Conservation (phyloP, 2,329 filamentous ascomycete species). For the Exophiala aquamarina region DNA sequence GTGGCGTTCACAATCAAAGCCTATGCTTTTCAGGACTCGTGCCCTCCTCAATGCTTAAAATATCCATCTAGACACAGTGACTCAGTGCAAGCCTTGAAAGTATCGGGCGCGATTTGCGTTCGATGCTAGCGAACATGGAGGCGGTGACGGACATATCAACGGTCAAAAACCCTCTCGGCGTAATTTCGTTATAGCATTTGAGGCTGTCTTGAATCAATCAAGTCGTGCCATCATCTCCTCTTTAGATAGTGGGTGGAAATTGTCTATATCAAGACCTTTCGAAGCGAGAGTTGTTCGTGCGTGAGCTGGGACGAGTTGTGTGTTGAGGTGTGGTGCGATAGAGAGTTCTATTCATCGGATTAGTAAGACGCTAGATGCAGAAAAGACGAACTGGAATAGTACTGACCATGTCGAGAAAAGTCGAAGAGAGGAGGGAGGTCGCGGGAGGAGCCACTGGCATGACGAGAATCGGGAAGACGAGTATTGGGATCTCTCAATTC, state of each 20-base stretch:
- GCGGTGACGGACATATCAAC: slow-evolving; percentile 25
- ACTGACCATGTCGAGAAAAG: slow-evolving; percentile 88
- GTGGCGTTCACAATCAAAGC: slow-evolving; percentile 20
- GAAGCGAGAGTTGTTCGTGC: slow-evolving; percentile 71
- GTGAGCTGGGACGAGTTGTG: slow-evolving; percentile 82
- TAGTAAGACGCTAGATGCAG: slow-evolving; percentile 4
- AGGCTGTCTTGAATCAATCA: slow-evolving; percentile 65
- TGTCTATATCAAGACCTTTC: slow-evolving; percentile 86
- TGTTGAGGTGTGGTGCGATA: slow-evolving; percentile 86
- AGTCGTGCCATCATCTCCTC: slow-evolving; percentile 97
- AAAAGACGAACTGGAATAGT: background rate
- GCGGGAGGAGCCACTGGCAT: slow-evolving; percentile 74
- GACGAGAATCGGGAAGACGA: slow-evolving; percentile 88
- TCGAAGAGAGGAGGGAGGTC: slow-evolving; percentile 89
- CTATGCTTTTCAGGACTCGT: slow-evolving; percentile 17
- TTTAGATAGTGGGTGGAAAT: slow-evolving; percentile 85
- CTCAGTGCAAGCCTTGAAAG: slow-evolving; percentile 30
- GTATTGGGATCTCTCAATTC: slow-evolving; percentile 91
- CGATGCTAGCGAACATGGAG: slow-evolving; percentile 20
- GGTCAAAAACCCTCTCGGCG: slow-evolving; percentile 38
- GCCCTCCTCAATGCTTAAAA: slow-evolving; percentile 18
- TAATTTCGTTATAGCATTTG: slow-evolving; percentile 37
- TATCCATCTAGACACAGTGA: slow-evolving; percentile 29
- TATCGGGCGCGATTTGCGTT: slow-evolving; percentile 14
- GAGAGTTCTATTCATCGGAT: slow-evolving; percentile 71